Evolutionary conservation across 2,329 filamentous ascomycete species (phyloP), one percentile per base, ranked within the genome.

Genomic region (Trichoderma brevicompactum): DNA sequence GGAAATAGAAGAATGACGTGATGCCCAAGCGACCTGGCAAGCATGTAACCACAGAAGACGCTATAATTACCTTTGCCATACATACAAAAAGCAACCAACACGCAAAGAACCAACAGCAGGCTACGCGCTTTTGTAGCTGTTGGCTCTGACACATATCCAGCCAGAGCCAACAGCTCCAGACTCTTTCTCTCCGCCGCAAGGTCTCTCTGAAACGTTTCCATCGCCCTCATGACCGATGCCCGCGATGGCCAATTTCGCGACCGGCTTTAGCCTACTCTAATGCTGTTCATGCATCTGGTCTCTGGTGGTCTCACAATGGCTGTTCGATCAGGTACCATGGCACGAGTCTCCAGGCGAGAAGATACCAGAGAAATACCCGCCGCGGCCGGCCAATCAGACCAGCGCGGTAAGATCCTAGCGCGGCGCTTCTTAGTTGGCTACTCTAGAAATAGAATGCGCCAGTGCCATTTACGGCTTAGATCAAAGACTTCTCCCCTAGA

Each of bases 321-420:
- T 40, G 65, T 63, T 43, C 19, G 12, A 15, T 2, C 40, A 66
- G 43, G 55, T 65, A 61, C 46, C 49, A 41, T 49, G 9, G 36
- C 64, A 55, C 64, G 7, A 23, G n/a, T 36, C 34, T 17, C 10
- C 32, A 10, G 15, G 36, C n/a, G 56, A 36, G 10, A 19, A 64
- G 28, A 7, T 64, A 64, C 65, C 41, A 34, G 7, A 1, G 4
- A 8, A 58, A 48, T 55, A 56, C 49, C 64, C 34, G 41, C 41
- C 34, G 32, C 43, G 23, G 41, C 34, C 40, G 65, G 59, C 65
- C 65, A 66, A 66, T 66, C 59, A 66, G 36, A 58, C 53, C 59
- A 58, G 52, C 65, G 59, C 65, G 65, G 65, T 59, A 66, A 66
- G 59, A 63, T 60, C 65, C 65, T 66, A 58, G 59, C 60, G 50